Evolutionary conservation across 148 eudicot genomes (phyloP).

Genomic region (Vaccinium corymbosum): DNA sequence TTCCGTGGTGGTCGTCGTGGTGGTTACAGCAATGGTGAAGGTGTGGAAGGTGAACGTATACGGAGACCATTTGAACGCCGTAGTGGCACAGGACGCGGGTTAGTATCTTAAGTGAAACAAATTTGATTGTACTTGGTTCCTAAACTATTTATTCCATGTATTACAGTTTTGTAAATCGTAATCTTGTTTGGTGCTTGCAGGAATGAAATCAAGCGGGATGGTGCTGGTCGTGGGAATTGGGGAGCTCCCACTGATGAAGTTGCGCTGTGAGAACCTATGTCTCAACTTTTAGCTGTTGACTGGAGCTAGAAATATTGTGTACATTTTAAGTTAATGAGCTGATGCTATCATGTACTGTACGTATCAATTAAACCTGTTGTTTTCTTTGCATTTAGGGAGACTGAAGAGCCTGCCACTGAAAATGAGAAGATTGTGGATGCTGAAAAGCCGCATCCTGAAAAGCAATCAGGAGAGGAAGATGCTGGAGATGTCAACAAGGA

Average conservation of each 20-base stretch:
- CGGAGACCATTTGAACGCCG: constrained; percentile 76
- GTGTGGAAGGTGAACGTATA: constrained; percentile 60
- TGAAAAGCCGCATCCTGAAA: constrained; percentile 29
- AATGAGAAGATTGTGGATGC: constrained; percentile 45
- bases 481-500: constrained; percentile 60
- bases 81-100: constrained; percentile 89
- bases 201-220: constrained; percentile 67
- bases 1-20: constrained; percentile 77
- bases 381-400: constrained; percentile 38
- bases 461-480: constrained; percentile 41
- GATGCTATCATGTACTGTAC: not conserved
- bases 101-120: constrained; percentile 13
- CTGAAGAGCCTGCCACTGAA: constrained; percentile 50
- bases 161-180: not conserved
- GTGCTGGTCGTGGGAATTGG: constrained; percentile 92
- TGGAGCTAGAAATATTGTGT: not conserved
- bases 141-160: not conserved
- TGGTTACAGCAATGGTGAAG: constrained; percentile 60
- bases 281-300: not conserved
- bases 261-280: constrained; percentile 43
- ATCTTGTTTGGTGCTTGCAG: constrained; percentile 27
- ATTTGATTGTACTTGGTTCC: not conserved
- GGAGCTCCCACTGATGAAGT: constrained; percentile 73
- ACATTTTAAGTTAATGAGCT: not conserved
- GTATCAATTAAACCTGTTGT: too few relatives aligned